Percentiles rank a stretch among this genome's conserved stretches.
These are phyloP conservation scores for Leccinum pachyderme DNA, from an alignment of 1,284 basidiomycete species.

Conservation along the genomic window DNA sequence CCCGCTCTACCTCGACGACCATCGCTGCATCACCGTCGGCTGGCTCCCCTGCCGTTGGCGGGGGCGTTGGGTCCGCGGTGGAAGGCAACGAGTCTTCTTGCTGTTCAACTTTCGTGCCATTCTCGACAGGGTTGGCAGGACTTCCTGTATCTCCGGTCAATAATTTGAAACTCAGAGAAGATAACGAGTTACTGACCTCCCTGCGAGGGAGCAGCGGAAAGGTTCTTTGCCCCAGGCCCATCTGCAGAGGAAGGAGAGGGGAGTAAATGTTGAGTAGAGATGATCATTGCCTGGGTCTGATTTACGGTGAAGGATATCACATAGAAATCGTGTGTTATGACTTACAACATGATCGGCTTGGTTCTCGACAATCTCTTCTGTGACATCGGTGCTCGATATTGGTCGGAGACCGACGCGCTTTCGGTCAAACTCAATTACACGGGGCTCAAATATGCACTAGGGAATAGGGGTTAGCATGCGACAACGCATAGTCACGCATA, in stretches of 20 bases:
- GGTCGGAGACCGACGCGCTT: conserved; percentile 58
- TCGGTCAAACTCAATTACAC: conserved; percentile 85
- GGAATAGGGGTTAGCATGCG: conserved; percentile 4
- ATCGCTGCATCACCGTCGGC: conserved; percentile 39
- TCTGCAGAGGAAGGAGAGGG: conserved; percentile 28
- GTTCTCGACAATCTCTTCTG: conserved; percentile 72
- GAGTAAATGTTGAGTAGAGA: conserved; percentile 81
- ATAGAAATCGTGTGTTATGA: conserved; percentile 10
- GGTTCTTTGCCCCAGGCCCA: conserved; percentile 18
- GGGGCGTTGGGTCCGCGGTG: conserved; percentile 34
- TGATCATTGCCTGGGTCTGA: conserved; percentile 83
- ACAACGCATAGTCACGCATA: conserved; percentile 8
- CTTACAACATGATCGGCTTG: conserved; percentile 62
- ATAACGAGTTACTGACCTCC: conserved; percentile 21
- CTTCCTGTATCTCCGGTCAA: conserved; percentile 20
- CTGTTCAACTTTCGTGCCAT: conserved; percentile 34
- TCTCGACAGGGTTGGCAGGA: conserved; percentile 25
- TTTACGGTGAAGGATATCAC: conserved; percentile 5
- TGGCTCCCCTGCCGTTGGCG: conserved; percentile 25
- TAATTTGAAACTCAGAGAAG: neutral
- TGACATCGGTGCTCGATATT: conserved; percentile 53
- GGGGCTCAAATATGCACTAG: conserved; percentile 90
- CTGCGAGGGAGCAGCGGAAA: conserved; percentile 24
- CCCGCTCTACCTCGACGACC: conserved; percentile 52
- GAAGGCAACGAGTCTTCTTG: conserved; percentile 34